Base-by-base conservation (phyloP, 257 asterid species). In the Buddleja alternifolia region DNA sequence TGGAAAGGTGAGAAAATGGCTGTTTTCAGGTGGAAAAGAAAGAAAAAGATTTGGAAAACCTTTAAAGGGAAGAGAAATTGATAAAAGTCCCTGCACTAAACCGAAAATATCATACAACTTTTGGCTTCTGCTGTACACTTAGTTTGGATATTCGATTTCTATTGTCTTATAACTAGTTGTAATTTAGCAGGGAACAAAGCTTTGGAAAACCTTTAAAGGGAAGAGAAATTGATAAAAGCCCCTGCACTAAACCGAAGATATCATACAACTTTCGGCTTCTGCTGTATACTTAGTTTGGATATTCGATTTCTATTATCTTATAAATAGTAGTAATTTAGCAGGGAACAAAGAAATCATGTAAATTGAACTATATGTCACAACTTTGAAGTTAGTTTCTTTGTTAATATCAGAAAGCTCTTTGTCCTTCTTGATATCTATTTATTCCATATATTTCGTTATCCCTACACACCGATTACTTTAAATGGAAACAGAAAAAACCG, bases 21-120 rank as follows among this genome's bases (percentile, higher is more conserved):
- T 37, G 75, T 78, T 75, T 65, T 87, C 64, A 80, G 80, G 78
- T 88, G 97, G 96, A 81, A 84, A 76, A 79, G 65, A 67, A 88
- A 78, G 89, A 88, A 82, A 79, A 76, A 74, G 15, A 68, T 76
- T 56, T 76, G 86, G 93, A 85, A 74, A 82, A 66, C 71, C 44
- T 29, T 58, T 3, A 74, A 63, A 70, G 70, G 81, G 66, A 77
- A 78, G 76, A 74, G 45, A 55, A 63, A 50, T 9, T 72, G 51
- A 53, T 77, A 21, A 53, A 53, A 47, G 6, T 36, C 1, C n/a
- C 44, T 29, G 34, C 34, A 29, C 34, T 29, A 29, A 29, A 29
- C 34, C 34, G 12, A 48, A 7, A 48, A 16, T 7, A 29, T 17
- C 10, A 9, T 16, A 17, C 24, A 48, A 7, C 25, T 17, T 10